These are phyloP conservation scores for Mucor racemosus DNA, from an alignment of 371 early-diverging fungal genomes.

Conservation along the genomic window DNA sequence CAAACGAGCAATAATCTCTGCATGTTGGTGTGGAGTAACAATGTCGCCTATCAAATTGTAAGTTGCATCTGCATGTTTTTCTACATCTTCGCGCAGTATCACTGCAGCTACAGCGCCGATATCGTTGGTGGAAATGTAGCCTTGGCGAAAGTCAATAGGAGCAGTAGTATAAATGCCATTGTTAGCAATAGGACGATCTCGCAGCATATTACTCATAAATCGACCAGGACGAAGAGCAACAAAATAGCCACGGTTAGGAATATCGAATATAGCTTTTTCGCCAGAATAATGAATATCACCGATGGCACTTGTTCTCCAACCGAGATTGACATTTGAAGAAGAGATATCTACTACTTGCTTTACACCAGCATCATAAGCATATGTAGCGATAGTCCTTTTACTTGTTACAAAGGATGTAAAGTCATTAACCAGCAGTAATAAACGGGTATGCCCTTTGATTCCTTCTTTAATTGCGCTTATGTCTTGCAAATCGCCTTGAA, in stretches of 20 bases:
- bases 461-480: constrained; percentile 24
- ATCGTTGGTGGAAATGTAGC: constrained; percentile 30
- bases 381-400: constrained; percentile 20
- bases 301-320: constrained; percentile 26
- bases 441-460: constrained; percentile 33
- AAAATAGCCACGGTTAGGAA: constrained; percentile 27
- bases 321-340: constrained; percentile 13
- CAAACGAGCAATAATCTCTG: constrained; percentile 7
- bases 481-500: constrained; percentile 37
- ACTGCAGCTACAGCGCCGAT: constrained; percentile 29
- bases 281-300: constrained; percentile 22
- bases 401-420: not conserved
- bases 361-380: constrained; percentile 36
- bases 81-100: constrained; percentile 21
- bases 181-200: not conserved
- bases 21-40: constrained; percentile 1
- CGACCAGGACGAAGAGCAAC: constrained; percentile 39
- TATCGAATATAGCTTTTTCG: constrained; percentile 34
- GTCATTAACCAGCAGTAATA: constrained; percentile 30
- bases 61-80: constrained; percentile 25
- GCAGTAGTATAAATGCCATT: constrained; percentile 1
- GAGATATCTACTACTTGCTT: constrained; percentile 44
- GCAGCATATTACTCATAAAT: constrained; percentile 36
- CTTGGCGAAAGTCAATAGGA: constrained; percentile 6
- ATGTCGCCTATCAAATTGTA: constrained; percentile 20